Base-by-base conservation (phyloP, 2,329 filamentous ascomycete species). In the Xylariaceae sp. region DNA sequence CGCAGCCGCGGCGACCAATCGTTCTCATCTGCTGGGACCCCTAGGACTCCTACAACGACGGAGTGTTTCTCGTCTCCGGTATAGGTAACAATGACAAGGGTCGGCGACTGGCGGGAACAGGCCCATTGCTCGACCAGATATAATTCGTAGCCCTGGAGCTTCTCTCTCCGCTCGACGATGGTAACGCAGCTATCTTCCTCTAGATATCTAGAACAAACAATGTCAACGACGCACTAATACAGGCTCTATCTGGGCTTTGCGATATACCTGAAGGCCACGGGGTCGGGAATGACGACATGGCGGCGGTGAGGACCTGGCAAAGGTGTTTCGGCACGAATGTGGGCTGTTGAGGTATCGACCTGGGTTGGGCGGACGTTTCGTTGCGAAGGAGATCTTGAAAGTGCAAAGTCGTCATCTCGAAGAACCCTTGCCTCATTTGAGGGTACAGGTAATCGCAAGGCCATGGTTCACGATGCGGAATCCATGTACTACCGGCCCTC, bases 91-190 rank as follows among this genome's bases (percentile, higher is more conserved):
- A 98, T 96, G 48, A 96, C 85, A 61, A 96, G 90, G 16, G 93
- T 97, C 0, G 93, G 93, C 60, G 96, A 91, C 54, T 87, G 83
- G 50, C 95, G 86, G 12, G 93, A 97, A 74, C 93, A 97, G 5
- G 91, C 91, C 95, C 95, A 99, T 79, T 99, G 95, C 73, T 98
- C 95, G 62, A 98, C 91, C 16, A 98, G 77, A 73, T 98, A 98
- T 59, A 93, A 81, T 73, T 98, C 93, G 74, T 97, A 98, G 63
- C 93, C 93, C 58, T 84, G 77, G 5, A 99, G 81, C 48, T 83
- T 78, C 48, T 82, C 81, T 52, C 86, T 85, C 50, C 89, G 87
- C 65, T 93, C 85, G 61, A 96, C 79, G 7, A 96, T 86, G 2
- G 80, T 81, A 3, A 91, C 92, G 4, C 83, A 85, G 1, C 86